Base-by-base conservation (phyloP, 768 basidiomycete genomes). In the Gautieria morchelliformis region DNA sequence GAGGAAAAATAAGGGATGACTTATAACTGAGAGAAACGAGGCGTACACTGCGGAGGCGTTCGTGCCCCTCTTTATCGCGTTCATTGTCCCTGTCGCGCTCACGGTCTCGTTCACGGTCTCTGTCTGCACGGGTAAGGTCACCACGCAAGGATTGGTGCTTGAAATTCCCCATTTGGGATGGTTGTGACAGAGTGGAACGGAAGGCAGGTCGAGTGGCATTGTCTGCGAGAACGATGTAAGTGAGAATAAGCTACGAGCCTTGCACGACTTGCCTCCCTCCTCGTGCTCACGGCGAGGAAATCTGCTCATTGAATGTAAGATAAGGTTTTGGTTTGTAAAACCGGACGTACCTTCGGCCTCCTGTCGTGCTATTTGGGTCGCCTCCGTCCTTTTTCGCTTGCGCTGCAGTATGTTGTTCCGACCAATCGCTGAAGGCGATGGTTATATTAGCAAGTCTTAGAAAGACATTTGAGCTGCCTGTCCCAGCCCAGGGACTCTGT, bases 131-230 rank as follows among this genome's bases (percentile, higher is more conserved):
- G 15, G 80, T 74, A n/a, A 48, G 53, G 46, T 61, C 51, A 39
- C 46, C 60, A 53, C 88, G 86, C 63, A 85, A 71, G 11, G 89
- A 89, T 63, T 93, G 90, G 65, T 92, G 90, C 66, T 89, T 88
- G 70, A 93, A 93, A 66, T 90, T 91, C 49, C 90, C 90, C 90
- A 93, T 93, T 72, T 92, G 89, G 37, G 90, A 89, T 27, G 89
- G 87, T 64, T 93, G 89, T 24, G 87, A 80, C 50, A 87, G 73
- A 14, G 81, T 75, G 12, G 87, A 78, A 32, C 87, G 81, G 66
- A 89, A 91, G 7, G 82, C 77, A 24, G 85, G 79, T 58, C 89
- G 78, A 11, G 80, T 65, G 46, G 81, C 69, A 53, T 76, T 69
- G 70, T 83, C 80, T 79, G 60, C 24, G 51, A 37, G 48, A 24